Conservation (phyloP, 108 stramenopile species). For the Cyclotella atomus region DNA sequence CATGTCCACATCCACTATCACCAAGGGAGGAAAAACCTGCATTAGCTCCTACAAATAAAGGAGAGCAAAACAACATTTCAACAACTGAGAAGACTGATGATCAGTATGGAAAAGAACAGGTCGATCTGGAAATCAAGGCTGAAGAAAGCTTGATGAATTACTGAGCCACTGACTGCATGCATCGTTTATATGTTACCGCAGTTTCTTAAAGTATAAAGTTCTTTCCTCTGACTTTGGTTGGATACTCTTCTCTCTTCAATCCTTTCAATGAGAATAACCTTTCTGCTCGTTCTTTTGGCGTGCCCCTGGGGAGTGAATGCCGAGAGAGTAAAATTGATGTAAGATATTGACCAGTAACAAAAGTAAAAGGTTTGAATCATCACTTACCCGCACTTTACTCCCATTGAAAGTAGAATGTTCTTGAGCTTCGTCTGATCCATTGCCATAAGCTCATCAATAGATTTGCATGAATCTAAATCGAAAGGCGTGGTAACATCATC, state of each 20-base stretch:
- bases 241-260: conserved; percentile 69
- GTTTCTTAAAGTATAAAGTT: conserved; percentile 41
- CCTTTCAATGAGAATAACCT: conserved; percentile 92
- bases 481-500: conserved; percentile 31
- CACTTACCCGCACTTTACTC: conserved; percentile 89
- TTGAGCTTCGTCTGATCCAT: conserved; percentile 91
- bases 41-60: too few species aligned
- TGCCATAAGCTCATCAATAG: conserved; percentile 58
- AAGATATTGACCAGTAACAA: conserved; percentile 1
- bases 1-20: background rate
- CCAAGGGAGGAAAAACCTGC: too few species aligned
- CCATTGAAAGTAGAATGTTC: conserved; percentile 78
- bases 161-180: background rate
- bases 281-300: conserved; percentile 81
- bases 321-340: background rate
- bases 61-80: too few species aligned
- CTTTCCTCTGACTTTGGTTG: conserved; percentile 71
- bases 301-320: conserved; percentile 49
- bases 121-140: background rate
- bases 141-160: conserved; percentile 24
- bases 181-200: too few species aligned
- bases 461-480: conserved; percentile 59
- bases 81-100: background rate
- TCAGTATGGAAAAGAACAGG: background rate
- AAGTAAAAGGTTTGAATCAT: background rate